Conservation (phyloP, 106 monocot species). For the Hemerocallis citrina region DNA sequence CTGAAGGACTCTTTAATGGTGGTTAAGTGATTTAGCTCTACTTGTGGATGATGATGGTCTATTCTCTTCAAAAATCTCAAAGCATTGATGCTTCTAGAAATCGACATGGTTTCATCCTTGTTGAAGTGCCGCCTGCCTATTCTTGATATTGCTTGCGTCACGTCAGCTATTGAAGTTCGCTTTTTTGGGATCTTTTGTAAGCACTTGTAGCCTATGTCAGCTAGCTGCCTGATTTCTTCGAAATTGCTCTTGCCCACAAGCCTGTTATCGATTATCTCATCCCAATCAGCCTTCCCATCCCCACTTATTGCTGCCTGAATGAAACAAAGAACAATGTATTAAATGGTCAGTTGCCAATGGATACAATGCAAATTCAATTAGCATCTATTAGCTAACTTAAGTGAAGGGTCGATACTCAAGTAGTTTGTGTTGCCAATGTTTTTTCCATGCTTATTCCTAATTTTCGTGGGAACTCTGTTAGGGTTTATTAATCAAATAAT, state of each 20-base stretch:
- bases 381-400: too few species aligned
- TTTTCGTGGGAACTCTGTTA: too few species aligned
- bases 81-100: conserved; percentile 13
- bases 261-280: conserved; percentile 78
- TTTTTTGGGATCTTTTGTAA: conserved; percentile 61
- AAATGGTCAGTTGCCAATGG: too few species aligned
- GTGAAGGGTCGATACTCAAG: too few species aligned
- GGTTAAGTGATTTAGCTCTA: conserved; percentile 51
- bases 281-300: conserved; percentile 73
- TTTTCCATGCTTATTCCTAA: too few species aligned
- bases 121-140: conserved; percentile 21
- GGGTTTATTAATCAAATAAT: too few species aligned
- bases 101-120: conserved; percentile 20
- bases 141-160: conserved; percentile 57
- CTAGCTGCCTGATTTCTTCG: conserved; percentile 49
- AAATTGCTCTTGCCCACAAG: conserved; percentile 39
- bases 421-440: too few species aligned
- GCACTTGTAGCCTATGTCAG: conserved; percentile 62
- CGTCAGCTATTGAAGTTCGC: conserved; percentile 65
- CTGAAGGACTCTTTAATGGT: conserved; percentile 25
- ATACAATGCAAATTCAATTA: too few species aligned
- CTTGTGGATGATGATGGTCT: conserved; percentile 48
- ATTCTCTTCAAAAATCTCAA: conserved; percentile 43
- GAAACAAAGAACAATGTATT: background rate
- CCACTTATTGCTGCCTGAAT: conserved; percentile 70